phyloP scores from a whole-genome alignment of 805 yeast species.

The Myxozyma neotropica region DNA sequence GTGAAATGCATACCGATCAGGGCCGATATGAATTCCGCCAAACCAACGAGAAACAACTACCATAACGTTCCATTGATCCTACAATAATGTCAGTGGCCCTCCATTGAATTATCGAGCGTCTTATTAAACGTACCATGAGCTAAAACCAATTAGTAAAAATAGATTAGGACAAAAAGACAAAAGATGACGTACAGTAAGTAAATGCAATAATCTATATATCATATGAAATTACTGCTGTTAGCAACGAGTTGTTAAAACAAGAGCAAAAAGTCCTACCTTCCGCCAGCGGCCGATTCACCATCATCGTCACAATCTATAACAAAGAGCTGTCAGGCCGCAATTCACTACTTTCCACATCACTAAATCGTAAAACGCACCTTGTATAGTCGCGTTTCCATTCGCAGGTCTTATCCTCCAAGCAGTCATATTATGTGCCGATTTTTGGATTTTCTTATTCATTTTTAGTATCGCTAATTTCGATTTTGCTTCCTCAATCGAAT shows the following conservation, averaged over 20 bases:
- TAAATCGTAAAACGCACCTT: constrained; percentile 39
- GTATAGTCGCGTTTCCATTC: constrained; percentile 56
- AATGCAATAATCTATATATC: constrained; percentile 33
- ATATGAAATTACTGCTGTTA: background rate
- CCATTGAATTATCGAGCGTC: constrained; percentile 45
- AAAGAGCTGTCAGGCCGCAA: no score
- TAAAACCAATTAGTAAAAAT: background rate
- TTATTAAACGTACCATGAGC: constrained; percentile 35
- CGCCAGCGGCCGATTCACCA: constrained; percentile 97
- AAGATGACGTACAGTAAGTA: constrained; percentile 33
- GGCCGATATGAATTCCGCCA: constrained; percentile 89
- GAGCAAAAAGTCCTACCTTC: constrained; percentile 48
- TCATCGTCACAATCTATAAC: constrained; percentile 86
- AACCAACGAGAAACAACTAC: constrained; percentile 91
- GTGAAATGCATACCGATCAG: constrained; percentile 53
- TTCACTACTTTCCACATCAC: no score
- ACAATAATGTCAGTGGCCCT: background rate
- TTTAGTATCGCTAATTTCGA: constrained; percentile 53
- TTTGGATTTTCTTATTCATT: constrained; percentile 57
- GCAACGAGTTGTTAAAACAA: background rate
- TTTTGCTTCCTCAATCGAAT: constrained; percentile 68
- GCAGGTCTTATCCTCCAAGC: constrained; percentile 76
- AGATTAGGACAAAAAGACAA: background rate
- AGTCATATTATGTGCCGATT: constrained; percentile 78
- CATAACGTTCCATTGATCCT: constrained; percentile 79